Conservation (phyloP, 23 red algal species). For the Gracilaria vermiculophylla region DNA sequence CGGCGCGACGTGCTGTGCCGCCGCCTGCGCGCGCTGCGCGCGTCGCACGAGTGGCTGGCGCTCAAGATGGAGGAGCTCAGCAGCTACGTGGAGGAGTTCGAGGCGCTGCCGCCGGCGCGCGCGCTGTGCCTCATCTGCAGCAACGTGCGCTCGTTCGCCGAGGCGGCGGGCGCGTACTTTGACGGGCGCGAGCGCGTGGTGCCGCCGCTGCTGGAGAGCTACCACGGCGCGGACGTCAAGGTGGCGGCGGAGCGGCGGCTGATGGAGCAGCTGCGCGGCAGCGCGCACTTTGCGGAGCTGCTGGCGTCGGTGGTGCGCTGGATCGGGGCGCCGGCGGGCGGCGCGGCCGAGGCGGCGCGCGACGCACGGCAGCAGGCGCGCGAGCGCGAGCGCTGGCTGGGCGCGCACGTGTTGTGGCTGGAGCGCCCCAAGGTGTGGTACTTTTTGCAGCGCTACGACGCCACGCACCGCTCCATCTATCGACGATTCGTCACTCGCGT, state of each 20-base stretch:
- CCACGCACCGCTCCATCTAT: slow-evolving; percentile 14
- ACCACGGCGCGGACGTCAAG: slow-evolving; percentile 24
- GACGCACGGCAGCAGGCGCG: not conserved
- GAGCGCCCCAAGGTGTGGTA: slow-evolving; percentile 25
- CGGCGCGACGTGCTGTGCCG: slow-evolving; percentile 8
- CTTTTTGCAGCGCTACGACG: slow-evolving; percentile 20
- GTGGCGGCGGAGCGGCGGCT: not conserved
- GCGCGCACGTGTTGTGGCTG: slow-evolving; percentile 34
- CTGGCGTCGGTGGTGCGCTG: slow-evolving; percentile 28
- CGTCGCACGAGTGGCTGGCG: slow-evolving; percentile 28
- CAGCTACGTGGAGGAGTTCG: slow-evolving; percentile 51
- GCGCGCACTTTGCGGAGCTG: slow-evolving; percentile 23
- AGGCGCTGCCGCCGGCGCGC: slow-evolving; percentile 14
- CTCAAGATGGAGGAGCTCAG: slow-evolving; percentile 54
- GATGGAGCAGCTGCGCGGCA: slow-evolving; percentile 4
- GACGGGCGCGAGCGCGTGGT: slow-evolving; percentile 1
- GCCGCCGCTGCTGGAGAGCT: slow-evolving; percentile 28
- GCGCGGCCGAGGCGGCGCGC: not conserved
- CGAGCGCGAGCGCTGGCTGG: slow-evolving; percentile 29
- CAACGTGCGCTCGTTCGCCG: slow-evolving; percentile 42
- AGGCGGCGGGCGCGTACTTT: slow-evolving; percentile 13
- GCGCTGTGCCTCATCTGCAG: slow-evolving; percentile 47
- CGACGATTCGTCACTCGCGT: slow-evolving; percentile 18
- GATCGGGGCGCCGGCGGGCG: not conserved
- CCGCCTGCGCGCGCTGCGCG: not conserved